phyloP scores from a whole-genome alignment of 2,329 filamentous ascomycete genomes.

The Fusarium veterinarium region DNA sequence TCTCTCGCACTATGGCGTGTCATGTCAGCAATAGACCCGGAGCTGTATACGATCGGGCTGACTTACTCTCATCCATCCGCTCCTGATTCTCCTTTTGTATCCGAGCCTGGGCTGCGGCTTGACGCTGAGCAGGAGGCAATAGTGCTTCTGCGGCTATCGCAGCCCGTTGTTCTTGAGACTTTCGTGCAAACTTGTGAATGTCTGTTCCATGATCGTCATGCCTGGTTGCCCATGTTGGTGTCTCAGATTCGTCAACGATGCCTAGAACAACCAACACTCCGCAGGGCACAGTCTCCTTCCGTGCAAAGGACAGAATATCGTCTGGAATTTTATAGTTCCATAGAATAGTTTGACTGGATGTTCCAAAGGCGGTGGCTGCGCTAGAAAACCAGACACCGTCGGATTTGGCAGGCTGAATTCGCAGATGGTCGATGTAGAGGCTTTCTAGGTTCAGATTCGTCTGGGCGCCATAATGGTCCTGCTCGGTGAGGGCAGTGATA shows the following conservation, averaged over 20 bases:
- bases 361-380: slow-evolving; percentile 66
- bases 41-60: fast-evolving
- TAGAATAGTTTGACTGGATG: slow-evolving; percentile 64
- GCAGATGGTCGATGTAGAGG: slow-evolving; percentile 61
- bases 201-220: slow-evolving; percentile 52
- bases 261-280: slow-evolving; percentile 68
- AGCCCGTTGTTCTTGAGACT: slow-evolving; percentile 54
- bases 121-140: slow-evolving; percentile 57
- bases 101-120: slow-evolving; percentile 55
- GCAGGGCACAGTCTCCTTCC: slow-evolving; percentile 66
- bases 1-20: slow-evolving; percentile 54
- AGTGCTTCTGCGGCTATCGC: slow-evolving; percentile 58
- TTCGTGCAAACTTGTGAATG: slow-evolving; percentile 49
- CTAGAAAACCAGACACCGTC: slow-evolving; percentile 68
- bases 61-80: slow-evolving; percentile 60
- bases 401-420: slow-evolving; percentile 47
- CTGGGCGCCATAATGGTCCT: slow-evolving; percentile 38
- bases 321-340: slow-evolving; percentile 71
- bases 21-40: not conserved
- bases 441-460: slow-evolving; percentile 47
- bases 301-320: slow-evolving; percentile 61
- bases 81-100: slow-evolving; percentile 56
- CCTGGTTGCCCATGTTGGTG: slow-evolving; percentile 65
- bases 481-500: slow-evolving; percentile 57
- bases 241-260: slow-evolving; percentile 61